These are phyloP conservation scores for Stentor roeselii DNA, from an alignment of 73 alveolate genomes.

Conservation along the genomic window DNA sequence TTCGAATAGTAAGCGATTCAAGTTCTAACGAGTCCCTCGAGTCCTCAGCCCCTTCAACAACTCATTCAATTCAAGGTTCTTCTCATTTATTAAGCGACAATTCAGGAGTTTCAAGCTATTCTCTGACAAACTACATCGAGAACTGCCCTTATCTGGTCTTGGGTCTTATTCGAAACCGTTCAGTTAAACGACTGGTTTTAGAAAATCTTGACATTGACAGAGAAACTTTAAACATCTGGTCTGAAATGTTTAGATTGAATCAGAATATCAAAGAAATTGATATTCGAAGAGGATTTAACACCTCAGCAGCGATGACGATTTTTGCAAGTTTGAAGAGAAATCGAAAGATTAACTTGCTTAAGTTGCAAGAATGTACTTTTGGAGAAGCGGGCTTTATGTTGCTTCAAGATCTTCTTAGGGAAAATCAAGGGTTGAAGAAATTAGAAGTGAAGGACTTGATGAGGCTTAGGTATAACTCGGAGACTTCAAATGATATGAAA, in stretches of 20 bases:
- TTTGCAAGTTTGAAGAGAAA: background rate
- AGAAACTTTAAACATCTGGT: background rate
- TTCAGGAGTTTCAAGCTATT: background rate
- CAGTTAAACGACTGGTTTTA: background rate
- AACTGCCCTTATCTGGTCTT: background rate
- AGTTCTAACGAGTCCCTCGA: background rate
- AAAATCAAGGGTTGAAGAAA: background rate
- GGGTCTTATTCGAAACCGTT: background rate
- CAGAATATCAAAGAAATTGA: background rate
- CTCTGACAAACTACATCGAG: background rate
- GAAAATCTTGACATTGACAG: slow-evolving; percentile 12
- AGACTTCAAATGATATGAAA: background rate
- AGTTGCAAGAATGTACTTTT: slow-evolving; percentile 7
- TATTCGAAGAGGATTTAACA: background rate
- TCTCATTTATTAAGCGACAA: background rate
- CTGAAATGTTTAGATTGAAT: background rate
- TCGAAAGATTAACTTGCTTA: background rate
- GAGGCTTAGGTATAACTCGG: background rate
- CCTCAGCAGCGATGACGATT: slow-evolving; percentile 5
- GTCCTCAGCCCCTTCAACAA: background rate
- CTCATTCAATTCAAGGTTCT: background rate
- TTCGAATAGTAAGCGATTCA: background rate
- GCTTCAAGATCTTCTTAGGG: background rate
- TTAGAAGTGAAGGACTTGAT: slow-evolving; percentile 1
- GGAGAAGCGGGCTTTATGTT: slow-evolving; percentile 3